phyloP scores from a whole-genome alignment of 1,284 basidiomycete genomes.

The Kwoniella shivajii region DNA sequence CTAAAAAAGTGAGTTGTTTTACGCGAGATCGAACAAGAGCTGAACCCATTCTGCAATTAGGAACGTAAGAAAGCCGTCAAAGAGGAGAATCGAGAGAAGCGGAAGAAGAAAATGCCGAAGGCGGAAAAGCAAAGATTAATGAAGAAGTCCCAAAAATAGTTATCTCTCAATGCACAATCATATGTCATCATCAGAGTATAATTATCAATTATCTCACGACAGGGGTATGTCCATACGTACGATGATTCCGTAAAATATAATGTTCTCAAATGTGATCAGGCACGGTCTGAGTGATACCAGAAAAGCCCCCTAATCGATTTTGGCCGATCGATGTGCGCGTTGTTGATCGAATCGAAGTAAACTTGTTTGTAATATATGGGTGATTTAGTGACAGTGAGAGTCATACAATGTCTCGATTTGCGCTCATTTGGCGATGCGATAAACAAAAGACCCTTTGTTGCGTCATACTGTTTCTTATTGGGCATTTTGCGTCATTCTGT shows the following conservation, averaged over 20 bases:
- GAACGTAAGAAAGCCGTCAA: slow-evolving; percentile 87
- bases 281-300: too few species aligned
- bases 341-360: slow-evolving; percentile 3
- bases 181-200: neutral
- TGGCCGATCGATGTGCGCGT: neutral
- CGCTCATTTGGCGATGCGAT: neutral
- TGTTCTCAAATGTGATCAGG: slow-evolving; percentile 2
- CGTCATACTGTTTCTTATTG: neutral
- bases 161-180: neutral
- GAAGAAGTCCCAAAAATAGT: slow-evolving; percentile 57
- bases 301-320: neutral
- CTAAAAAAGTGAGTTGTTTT: slow-evolving; percentile 70
- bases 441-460: neutral
- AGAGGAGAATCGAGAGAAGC: slow-evolving; percentile 79
- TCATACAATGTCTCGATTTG: neutral
- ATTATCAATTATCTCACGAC: too few species aligned
- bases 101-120: slow-evolving; percentile 91
- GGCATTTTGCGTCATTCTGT: slow-evolving; percentile 3
- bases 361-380: neutral
- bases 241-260: slow-evolving; percentile 1
- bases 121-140: slow-evolving; percentile 84
- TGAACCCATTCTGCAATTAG: slow-evolving; percentile 55
- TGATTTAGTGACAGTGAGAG: neutral
- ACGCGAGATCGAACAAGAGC: neutral
- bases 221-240: too few species aligned